Conservation (phyloP, 1,284 basidiomycete genomes). For the Fomes fomentarius region DNA sequence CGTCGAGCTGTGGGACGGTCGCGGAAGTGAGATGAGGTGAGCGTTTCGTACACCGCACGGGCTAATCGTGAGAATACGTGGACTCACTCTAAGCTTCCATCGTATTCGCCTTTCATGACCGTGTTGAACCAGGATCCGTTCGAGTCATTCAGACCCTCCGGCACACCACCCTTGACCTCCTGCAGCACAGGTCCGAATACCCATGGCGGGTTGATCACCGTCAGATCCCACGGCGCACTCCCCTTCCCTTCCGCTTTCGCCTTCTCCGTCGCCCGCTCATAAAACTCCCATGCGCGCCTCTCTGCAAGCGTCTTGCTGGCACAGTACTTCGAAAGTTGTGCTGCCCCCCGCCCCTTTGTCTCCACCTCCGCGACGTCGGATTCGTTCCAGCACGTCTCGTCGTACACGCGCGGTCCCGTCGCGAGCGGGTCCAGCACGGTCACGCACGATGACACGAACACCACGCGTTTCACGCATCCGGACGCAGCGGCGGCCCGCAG, state of each 20-base stretch:
- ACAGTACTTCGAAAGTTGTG: slow-evolving; percentile 48
- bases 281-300: slow-evolving; percentile 58
- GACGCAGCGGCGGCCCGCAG: slow-evolving; percentile 23
- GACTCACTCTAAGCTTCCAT: slow-evolving; percentile 18
- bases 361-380: slow-evolving; percentile 50
- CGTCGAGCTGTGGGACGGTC: slow-evolving; percentile 3
- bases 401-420: slow-evolving; percentile 29
- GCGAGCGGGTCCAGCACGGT: slow-evolving; percentile 42
- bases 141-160: slow-evolving; percentile 56
- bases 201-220: slow-evolving; percentile 56
- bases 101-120: slow-evolving; percentile 33
- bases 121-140: slow-evolving; percentile 35
- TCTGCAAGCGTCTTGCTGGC: slow-evolving; percentile 74
- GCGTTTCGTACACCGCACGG: neutral
- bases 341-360: slow-evolving; percentile 50
- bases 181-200: slow-evolving; percentile 54
- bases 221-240: slow-evolving; percentile 53
- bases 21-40: neutral
- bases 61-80: neutral
- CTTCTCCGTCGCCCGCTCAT: slow-evolving; percentile 48
- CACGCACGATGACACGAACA: slow-evolving; percentile 63
- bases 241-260: slow-evolving; percentile 31
- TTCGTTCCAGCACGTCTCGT: slow-evolving; percentile 68
- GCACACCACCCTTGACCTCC: slow-evolving; percentile 41
- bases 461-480: slow-evolving; percentile 60